Base-by-base conservation (phyloP, 306 rosid genomes). In the Lathyrus aphaca region DNA sequence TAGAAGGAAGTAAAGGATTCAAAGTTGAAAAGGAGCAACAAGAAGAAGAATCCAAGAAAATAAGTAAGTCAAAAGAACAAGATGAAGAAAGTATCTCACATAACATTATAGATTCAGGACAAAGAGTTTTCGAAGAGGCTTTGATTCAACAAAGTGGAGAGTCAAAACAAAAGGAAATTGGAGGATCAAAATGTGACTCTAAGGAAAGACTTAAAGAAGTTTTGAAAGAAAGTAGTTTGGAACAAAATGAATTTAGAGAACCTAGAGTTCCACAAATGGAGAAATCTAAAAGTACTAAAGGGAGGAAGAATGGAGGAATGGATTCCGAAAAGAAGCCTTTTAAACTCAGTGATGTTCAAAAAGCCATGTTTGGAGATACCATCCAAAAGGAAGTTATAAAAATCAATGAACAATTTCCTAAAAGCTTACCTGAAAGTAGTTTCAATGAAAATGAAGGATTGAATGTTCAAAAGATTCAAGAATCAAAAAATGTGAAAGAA, bases 221-320 rank as follows among this genome's bases (percentile, higher is more conserved):
- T 6, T 6, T n/a, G 21, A 53, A 58, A 25, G 79, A 49, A 44
- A 66, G 39, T 69, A 32, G 64, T 17, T 9, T 10, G 32, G 82
- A 63, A 46, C 55, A 64, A 73, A 69, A 51, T 62, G 40, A 35
- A 18, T 35, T 30, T 3, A 7, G 44, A 46, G 25, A 66, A 21
- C 64, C 58, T 39, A 44, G 2, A 25, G 17, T 57, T 58, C 74
- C 67, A 46, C 49, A 59, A 64, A 14, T 10, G 42, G 27, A 70
- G 64, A 68, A 81, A 72, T 59, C 45, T 66, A 39, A 44, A 18
- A 59, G 35, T 10, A 25, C 10, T 45, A 23, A 69, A 25, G 73
- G n/a, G 69, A 69, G 32, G 29, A 45, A 17, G 15, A 49, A 56
- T 8, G 80, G 46, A 80, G 45, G 66, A 35, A 35, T 7, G 78